phyloP scores from a whole-genome alignment of 1,284 basidiomycete species.

The Pseudomicrostroma phylloplanum region DNA sequence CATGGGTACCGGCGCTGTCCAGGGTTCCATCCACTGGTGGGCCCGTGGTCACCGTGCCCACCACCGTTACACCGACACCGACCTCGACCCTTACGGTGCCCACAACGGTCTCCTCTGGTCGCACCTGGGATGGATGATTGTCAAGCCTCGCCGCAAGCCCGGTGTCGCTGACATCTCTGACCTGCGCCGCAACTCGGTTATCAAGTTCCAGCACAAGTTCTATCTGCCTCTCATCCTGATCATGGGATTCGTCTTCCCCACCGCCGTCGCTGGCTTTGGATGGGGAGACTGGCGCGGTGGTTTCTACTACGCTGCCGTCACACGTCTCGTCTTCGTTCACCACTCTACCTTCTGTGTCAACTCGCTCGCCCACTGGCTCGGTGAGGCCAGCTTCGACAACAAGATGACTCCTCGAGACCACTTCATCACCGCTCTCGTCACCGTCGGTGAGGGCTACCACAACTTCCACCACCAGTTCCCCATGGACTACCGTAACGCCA shows the following conservation, averaged over 20 bases:
- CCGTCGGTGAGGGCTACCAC: constrained; percentile 49
- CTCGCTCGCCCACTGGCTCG: constrained; percentile 49
- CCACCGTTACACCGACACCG: constrained; percentile 51
- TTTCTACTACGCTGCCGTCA: constrained; percentile 47
- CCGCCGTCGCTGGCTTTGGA: constrained; percentile 47
- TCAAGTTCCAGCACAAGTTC: constrained; percentile 49
- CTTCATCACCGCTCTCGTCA: constrained; percentile 47
- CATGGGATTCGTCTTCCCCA: constrained; percentile 46
- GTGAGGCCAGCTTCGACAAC: constrained; percentile 48
- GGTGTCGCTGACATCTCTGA: constrained; percentile 49
- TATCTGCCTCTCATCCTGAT: constrained; percentile 48
- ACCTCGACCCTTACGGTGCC: constrained; percentile 49
- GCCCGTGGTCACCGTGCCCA: constrained; percentile 50
- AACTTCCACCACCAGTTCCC: constrained; percentile 52
- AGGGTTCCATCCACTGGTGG: constrained; percentile 51
- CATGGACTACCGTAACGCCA: constrained; percentile 49
- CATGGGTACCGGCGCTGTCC: constrained; percentile 46
- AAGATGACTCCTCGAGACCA: constrained; percentile 50
- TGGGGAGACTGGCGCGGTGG: constrained; percentile 49
- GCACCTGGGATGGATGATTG: constrained; percentile 50
- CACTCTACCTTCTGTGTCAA: constrained; percentile 51
- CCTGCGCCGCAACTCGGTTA: constrained; percentile 44
- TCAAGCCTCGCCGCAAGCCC: constrained; percentile 49
- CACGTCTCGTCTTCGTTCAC: constrained; percentile 47
- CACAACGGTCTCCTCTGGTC: constrained; percentile 48